Conservation (phyloP, 1,284 basidiomycete species). For the Boletellus deceptivus region DNA sequence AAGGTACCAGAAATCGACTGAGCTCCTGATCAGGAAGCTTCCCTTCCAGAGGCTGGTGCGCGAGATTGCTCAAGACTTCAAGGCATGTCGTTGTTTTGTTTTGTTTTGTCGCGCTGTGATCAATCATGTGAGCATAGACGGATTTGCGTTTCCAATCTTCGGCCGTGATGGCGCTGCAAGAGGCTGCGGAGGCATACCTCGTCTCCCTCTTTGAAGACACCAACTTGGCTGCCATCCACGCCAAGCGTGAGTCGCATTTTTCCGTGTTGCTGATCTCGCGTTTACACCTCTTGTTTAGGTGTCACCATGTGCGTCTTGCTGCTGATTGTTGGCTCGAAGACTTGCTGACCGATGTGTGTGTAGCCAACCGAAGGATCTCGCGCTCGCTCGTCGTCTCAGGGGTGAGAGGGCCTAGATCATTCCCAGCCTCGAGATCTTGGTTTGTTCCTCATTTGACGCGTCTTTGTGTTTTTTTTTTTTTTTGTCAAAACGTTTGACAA, state of each 20-base stretch:
- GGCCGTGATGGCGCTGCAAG: slow-evolving; percentile 93
- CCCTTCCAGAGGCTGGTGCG: slow-evolving; percentile 95
- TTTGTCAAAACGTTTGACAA: no score
- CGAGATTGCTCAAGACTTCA: slow-evolving; percentile 97
- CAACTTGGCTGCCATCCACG: slow-evolving; percentile 91
- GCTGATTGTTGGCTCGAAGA: no score
- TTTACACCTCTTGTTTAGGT: slow-evolving; percentile 25
- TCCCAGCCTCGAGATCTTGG: neutral
- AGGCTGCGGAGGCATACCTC: slow-evolving; percentile 96
- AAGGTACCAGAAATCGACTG: slow-evolving; percentile 96
- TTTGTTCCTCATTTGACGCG: neutral
- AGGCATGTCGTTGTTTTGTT: slow-evolving; percentile 51
- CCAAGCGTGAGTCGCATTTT: slow-evolving; percentile 61
- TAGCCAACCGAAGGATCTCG: slow-evolving; percentile 84
- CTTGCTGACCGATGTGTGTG: slow-evolving; percentile 12
- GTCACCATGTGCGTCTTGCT: slow-evolving; percentile 66
- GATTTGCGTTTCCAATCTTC: slow-evolving; percentile 98
- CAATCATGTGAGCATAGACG: slow-evolving; percentile 45
- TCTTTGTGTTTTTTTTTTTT: neutral
- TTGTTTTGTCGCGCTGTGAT: slow-evolving; percentile 5
- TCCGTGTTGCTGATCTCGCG: neutral
- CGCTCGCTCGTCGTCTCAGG: slow-evolving; percentile 84
- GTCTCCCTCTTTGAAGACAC: slow-evolving; percentile 94
- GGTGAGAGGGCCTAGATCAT: slow-evolving; percentile 77
- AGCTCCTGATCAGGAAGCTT: slow-evolving; percentile 93